Evolutionary conservation across 306 rosid species (phyloP).

Genomic region (Hippophae gyantsensis): DNA sequence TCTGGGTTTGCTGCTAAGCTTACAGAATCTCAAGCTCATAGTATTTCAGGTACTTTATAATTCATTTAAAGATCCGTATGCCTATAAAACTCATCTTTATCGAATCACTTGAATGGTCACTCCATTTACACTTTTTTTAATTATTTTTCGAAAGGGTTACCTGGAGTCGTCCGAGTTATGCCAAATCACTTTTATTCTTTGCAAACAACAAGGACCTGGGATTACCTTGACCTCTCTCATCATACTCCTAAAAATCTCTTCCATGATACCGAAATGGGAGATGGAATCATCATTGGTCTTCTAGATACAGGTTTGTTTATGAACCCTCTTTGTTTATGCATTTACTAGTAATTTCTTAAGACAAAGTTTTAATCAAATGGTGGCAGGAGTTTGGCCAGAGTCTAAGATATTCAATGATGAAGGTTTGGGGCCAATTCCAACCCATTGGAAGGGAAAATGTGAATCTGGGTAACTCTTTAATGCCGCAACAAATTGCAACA

Average conservation of each 20-base stretch:
- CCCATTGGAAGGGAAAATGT: conserved; percentile 35
- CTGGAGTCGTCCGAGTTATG: conserved; percentile 31
- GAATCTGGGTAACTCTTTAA: conserved; percentile 28
- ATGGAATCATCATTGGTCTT: conserved; percentile 32
- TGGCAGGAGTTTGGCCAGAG: conserved; percentile 43
- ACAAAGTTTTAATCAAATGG: conserved; percentile 3
- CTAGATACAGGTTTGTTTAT: conserved; percentile 32
- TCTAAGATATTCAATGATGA: conserved; percentile 31
- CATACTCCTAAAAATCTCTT: conserved; percentile 14
- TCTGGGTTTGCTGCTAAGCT: conserved; percentile 40
- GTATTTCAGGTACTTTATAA: conserved; percentile 15
- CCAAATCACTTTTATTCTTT: conserved; percentile 29
- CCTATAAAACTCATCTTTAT: background rate
- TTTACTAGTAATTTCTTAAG: background rate
- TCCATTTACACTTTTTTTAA: background rate
- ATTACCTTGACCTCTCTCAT: conserved; percentile 34
- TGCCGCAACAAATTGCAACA: conserved; percentile 26
- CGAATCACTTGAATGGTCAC: background rate
- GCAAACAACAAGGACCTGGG: conserved; percentile 49
- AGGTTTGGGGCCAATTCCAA: conserved; percentile 36
- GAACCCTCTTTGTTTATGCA: background rate
- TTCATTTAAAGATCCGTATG: background rate
- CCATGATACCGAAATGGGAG: conserved; percentile 26
- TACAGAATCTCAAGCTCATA: conserved; percentile 27
- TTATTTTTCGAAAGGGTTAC: conserved; percentile 21